Evolutionary conservation across 176 grass and related monocot genomes (phyloP), one percentile per base, ranked within the genome.

Genomic region (Ananas comosus): DNA sequence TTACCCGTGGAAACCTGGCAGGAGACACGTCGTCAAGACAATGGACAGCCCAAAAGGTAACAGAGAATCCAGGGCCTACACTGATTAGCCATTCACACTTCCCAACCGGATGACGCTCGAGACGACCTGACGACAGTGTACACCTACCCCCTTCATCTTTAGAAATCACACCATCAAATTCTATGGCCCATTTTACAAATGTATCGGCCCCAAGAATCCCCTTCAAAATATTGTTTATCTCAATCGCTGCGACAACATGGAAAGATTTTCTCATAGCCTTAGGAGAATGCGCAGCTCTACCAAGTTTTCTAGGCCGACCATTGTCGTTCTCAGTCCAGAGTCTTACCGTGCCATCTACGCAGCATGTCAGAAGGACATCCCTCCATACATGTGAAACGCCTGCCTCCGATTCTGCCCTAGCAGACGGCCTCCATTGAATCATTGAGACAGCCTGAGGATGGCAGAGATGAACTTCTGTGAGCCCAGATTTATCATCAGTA

Each of bases 31-130:
- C 92, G 83, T 96, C 88, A 52, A 96, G 81, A 58, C 92, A 96
- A 84, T 96, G 86, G 28, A 87, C 54, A 66, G 88, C 81, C 92
- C 88, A 96, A 82, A 85, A 92, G 48, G 69, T 80, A 66, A 85
- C 74, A 72, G 67, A 85, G 58, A 79, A 65, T 51, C 76, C 65
- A 65, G 92, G 88, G 6, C 88, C 88, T 69, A 72, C 24, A 68
- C 86, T 81, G 25, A 92, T 85, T 64, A 96, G 77, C 92, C 92
- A 96, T 24, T 96, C 92, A 64, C 92, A 96, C 77, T 80, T 92
- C 64, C 92, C 88, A 77, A 79, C 80, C 58, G 77, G 71, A 21
- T 71, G 74, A 51, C 80, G 67, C 48, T 71, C 72, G 64, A 64
- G 53, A 70, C 76, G 65, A 79, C 48, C 51, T 21, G 81, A 81